A percentile compares a stretch with the other conserved stretches of the same genome.
Conservation (phyloP, 2,329 filamentous ascomycete genomes). For the Colletotrichum sp. region DNA sequence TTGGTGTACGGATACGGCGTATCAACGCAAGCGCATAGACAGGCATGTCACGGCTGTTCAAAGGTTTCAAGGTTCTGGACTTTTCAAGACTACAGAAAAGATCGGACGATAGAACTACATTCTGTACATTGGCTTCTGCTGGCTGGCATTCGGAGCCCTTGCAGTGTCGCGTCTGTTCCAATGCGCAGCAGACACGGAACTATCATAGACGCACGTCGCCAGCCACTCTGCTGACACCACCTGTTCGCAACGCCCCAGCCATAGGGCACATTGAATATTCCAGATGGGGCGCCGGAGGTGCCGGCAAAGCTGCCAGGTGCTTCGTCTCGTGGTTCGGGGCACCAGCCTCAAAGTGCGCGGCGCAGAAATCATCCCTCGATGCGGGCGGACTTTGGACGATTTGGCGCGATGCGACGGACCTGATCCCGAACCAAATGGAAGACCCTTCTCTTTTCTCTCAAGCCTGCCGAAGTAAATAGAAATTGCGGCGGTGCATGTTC, state of each 20-base stretch:
- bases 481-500: constrained; percentile 6
- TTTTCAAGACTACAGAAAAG: background rate
- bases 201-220: background rate
- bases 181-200: background rate
- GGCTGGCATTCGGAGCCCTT: background rate
- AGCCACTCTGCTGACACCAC: background rate
- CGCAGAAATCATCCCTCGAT: background rate
- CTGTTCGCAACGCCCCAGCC: background rate
- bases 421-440: background rate
- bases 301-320: background rate
- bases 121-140: background rate
- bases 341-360: background rate
- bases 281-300: background rate
- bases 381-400: background rate
- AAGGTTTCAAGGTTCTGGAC: background rate
- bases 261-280: background rate
- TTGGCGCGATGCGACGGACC: background rate
- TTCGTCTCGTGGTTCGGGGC: background rate
- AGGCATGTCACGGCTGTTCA: background rate
- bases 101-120: background rate
- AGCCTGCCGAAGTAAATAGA: background rate
- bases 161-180: background rate
- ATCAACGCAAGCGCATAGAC: background rate
- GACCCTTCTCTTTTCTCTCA: background rate
- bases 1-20: background rate